These are phyloP conservation scores for Corchorus capsularis DNA, from an alignment of 345 rosid genomes.

Conservation along the genomic window DNA sequence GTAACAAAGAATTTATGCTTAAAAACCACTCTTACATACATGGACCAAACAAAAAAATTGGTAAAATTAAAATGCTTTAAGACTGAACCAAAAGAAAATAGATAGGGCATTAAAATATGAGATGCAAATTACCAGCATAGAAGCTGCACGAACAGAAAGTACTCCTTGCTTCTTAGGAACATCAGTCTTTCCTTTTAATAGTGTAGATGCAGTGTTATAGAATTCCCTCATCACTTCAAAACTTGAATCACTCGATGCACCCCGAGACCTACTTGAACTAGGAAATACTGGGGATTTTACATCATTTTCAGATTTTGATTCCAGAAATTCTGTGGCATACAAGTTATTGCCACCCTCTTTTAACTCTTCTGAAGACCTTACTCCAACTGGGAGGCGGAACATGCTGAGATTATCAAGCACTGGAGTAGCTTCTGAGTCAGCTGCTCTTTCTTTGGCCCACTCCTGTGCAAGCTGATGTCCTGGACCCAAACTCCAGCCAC, in stretches of 20 bases:
- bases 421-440: slow-evolving; percentile 51
- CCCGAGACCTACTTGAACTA: slow-evolving; percentile 41
- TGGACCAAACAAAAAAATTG: not conserved
- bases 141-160: slow-evolving; percentile 87
- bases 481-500: slow-evolving; percentile 64
- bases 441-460: slow-evolving; percentile 70
- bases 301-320: slow-evolving; percentile 40
- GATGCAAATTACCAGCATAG: slow-evolving; percentile 78
- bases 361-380: slow-evolving; percentile 58
- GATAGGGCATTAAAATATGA: slow-evolving; percentile 1
- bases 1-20: not conserved
- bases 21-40: not conserved
- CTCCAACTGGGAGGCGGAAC: slow-evolving; percentile 86
- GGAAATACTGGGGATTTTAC: slow-evolving; percentile 37
- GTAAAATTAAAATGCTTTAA: not conserved
- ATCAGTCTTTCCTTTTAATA: slow-evolving; percentile 60
- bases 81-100: not conserved
- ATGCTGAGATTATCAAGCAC: slow-evolving; percentile 54
- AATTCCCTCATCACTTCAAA: slow-evolving; percentile 57
- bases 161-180: slow-evolving; percentile 67
- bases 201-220: slow-evolving; percentile 54
- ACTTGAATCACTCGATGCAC: slow-evolving; percentile 44
- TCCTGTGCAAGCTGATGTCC: slow-evolving; percentile 66
- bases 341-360: slow-evolving; percentile 34
- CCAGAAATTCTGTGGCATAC: slow-evolving; percentile 31